A percentile compares a stretch with the other conserved stretches of the same genome.
These are phyloP conservation scores for Moesziomyces sp. DNA, from an alignment of 1,284 basidiomycete genomes.

Conservation along the genomic window DNA sequence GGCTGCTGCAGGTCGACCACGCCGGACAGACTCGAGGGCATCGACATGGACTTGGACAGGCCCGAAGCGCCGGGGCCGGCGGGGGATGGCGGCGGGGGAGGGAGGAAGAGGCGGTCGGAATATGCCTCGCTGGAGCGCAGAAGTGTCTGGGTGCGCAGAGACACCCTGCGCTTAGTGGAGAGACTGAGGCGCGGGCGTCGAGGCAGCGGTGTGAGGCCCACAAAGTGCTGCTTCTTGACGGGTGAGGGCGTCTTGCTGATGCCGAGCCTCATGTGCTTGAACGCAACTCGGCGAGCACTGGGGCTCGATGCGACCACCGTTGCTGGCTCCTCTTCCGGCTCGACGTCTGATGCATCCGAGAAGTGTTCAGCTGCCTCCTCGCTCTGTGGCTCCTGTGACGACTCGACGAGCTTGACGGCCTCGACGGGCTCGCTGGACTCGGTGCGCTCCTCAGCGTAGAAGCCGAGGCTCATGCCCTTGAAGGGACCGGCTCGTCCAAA, in stretches of 20 bases:
- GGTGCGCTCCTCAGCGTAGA: slow-evolving; percentile 50
- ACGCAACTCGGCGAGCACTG: slow-evolving; percentile 7
- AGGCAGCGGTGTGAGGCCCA: slow-evolving; percentile 38
- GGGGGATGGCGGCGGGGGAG: slow-evolving; percentile 29
- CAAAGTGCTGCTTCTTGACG: slow-evolving; percentile 40
- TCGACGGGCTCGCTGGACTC: slow-evolving; percentile 1
- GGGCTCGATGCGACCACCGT: slow-evolving; percentile 3
- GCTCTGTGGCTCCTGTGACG: neutral
- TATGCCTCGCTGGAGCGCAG: slow-evolving; percentile 45
- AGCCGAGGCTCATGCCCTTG: slow-evolving; percentile 41
- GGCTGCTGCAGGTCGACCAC: slow-evolving; percentile 3
- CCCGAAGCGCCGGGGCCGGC: slow-evolving; percentile 3
- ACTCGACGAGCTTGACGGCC: slow-evolving; percentile 1
- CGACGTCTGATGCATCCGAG: slow-evolving; percentile 23
- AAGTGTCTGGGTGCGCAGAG: slow-evolving; percentile 48
- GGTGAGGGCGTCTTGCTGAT: slow-evolving; percentile 47
- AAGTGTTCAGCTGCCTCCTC: slow-evolving; percentile 13
- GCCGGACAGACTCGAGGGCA: slow-evolving; percentile 34
- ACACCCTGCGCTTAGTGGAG: slow-evolving; percentile 37
- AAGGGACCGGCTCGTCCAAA: slow-evolving; percentile 50
- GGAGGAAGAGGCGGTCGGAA: slow-evolving; percentile 42
- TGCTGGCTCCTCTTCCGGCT: slow-evolving; percentile 11
- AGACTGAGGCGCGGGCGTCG: slow-evolving; percentile 45
- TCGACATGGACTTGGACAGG: slow-evolving; percentile 42
- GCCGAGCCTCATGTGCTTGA: slow-evolving; percentile 22